Evolutionary conservation across 2,329 filamentous ascomycete genomes (phyloP).

Genomic region (Elsinoe batatas): DNA sequence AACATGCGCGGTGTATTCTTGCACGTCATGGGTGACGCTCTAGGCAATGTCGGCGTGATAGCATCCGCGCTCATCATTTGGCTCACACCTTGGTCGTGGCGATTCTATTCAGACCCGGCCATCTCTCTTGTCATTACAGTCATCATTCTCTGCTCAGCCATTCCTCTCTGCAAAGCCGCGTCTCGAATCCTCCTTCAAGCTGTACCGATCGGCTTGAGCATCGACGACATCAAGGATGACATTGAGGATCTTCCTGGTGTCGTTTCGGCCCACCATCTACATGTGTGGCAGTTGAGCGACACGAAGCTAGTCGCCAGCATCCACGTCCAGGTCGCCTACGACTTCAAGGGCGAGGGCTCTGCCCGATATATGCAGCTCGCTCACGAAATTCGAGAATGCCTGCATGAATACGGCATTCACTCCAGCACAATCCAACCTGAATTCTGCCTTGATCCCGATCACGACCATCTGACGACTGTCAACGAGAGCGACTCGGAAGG

Average conservation of each 20-base stretch:
- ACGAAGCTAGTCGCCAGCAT: conserved; percentile 88
- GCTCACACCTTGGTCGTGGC: conserved; percentile 71
- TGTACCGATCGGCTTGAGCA: conserved; percentile 76
- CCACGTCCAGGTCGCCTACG: conserved; percentile 85
- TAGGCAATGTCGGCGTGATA: conserved; percentile 82
- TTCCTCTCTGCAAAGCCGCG: conserved; percentile 69
- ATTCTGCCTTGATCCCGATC: conserved; percentile 43
- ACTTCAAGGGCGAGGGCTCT: conserved; percentile 69
- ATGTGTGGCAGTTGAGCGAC: conserved; percentile 96
- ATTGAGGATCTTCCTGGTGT: conserved; percentile 79
- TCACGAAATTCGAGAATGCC: conserved; percentile 69
- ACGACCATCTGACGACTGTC: conserved; percentile 31
- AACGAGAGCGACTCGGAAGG: conserved; percentile 22
- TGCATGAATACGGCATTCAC: conserved; percentile 94
- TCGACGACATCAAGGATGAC: conserved; percentile 86
- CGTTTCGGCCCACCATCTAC: conserved; percentile 84
- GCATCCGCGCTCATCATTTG: conserved; percentile 79
- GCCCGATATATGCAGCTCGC: conserved; percentile 85
- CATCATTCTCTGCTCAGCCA: conserved; percentile 60
- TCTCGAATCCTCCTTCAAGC: conserved; percentile 88
- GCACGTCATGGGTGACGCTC: conserved; percentile 67
- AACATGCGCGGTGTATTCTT: conserved; percentile 78
- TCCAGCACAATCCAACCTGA: conserved; percentile 96
- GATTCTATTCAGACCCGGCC: conserved; percentile 79
- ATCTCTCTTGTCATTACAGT: conserved; percentile 92